A percentile compares a stretch with the other conserved stretches of the same genome.
Conservation (phyloP, 140 eudicot species). For the Stevia rebaudiana region DNA sequence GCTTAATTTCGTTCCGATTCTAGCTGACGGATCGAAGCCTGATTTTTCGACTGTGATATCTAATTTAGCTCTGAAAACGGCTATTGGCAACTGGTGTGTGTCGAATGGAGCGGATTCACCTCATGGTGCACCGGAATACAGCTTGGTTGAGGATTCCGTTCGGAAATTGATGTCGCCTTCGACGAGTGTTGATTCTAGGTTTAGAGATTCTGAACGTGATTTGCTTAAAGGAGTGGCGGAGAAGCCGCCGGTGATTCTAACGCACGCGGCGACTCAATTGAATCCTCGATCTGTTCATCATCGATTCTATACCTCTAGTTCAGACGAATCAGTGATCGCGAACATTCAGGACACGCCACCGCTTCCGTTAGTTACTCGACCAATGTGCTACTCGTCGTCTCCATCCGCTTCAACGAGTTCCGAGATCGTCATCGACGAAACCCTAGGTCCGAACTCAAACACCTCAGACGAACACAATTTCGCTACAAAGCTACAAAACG, state of each 20-base stretch:
- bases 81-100: slow-evolving; percentile 71
- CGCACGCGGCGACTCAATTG: slow-evolving; percentile 64
- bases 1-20: slow-evolving; percentile 43
- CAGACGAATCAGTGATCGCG: slow-evolving; percentile 82
- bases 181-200: slow-evolving; percentile 9
- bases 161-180: slow-evolving; percentile 24
- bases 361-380: slow-evolving; percentile 64
- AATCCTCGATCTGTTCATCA: slow-evolving; percentile 37
- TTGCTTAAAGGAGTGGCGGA: slow-evolving; percentile 51
- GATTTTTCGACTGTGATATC: slow-evolving; percentile 58
- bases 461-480: slow-evolving; percentile 43
- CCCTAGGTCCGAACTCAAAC: slow-evolving; percentile 20
- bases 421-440: slow-evolving; percentile 36
- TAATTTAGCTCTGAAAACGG: slow-evolving; percentile 57
- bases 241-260: slow-evolving; percentile 28
- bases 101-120: slow-evolving; percentile 31
- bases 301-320: slow-evolving; percentile 46
- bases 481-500: slow-evolving; percentile 33
- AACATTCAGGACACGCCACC: slow-evolving; percentile 49
- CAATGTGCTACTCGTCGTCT: slow-evolving; percentile 62
- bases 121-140: slow-evolving; percentile 39
- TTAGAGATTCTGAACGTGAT: slow-evolving; percentile 56
- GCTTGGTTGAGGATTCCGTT: slow-evolving; percentile 29
- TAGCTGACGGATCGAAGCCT: slow-evolving; percentile 51
- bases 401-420: slow-evolving; percentile 63